These are phyloP conservation scores for Ajuga reptans DNA, from an alignment of 305 asterid genomes.

Conservation along the genomic window DNA sequence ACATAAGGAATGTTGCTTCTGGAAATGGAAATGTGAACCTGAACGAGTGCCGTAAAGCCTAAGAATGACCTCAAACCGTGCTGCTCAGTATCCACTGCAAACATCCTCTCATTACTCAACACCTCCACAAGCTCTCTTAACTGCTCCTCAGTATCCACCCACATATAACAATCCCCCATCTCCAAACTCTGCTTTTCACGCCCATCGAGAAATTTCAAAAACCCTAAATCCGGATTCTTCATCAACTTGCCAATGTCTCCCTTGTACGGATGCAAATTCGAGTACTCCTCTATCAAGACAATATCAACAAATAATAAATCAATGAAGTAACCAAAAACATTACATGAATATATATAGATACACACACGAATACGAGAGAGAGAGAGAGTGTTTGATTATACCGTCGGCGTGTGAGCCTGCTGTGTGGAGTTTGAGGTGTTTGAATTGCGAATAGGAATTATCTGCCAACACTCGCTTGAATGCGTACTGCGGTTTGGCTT, in stretches of 20 bases:
- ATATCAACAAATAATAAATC: conserved; percentile 5
- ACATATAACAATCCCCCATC: conserved; percentile 41
- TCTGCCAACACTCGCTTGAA: conserved; percentile 77
- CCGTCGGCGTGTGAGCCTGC: conserved; percentile 31
- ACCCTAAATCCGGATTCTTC: conserved; percentile 41
- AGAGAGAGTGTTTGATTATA: conserved; percentile 10
- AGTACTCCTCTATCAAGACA: conserved; percentile 31
- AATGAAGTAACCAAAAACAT: not conserved
- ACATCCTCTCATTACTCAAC: conserved; percentile 54
- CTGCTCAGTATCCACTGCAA: conserved; percentile 92
- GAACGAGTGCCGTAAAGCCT: conserved; percentile 87
- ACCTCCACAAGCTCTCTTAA: conserved; percentile 54
- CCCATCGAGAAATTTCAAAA: conserved; percentile 41
- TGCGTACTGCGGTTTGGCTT: conserved; percentile 51
- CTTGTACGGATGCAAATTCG: conserved; percentile 69
- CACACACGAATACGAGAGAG: not conserved
- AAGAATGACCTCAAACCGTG: conserved; percentile 78
- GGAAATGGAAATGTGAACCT: conserved; percentile 38
- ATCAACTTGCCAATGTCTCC: conserved; percentile 48
- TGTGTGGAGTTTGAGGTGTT: conserved; percentile 46
- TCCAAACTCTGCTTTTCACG: conserved; percentile 32
- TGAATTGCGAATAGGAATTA: conserved; percentile 74
- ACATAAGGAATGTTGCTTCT: not conserved
- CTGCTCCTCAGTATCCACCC: conserved; percentile 58
- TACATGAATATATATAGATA: too few species aligned